Base-by-base conservation (phyloP, 345 rosid genomes). In the Rhizophora mangle region DNA sequence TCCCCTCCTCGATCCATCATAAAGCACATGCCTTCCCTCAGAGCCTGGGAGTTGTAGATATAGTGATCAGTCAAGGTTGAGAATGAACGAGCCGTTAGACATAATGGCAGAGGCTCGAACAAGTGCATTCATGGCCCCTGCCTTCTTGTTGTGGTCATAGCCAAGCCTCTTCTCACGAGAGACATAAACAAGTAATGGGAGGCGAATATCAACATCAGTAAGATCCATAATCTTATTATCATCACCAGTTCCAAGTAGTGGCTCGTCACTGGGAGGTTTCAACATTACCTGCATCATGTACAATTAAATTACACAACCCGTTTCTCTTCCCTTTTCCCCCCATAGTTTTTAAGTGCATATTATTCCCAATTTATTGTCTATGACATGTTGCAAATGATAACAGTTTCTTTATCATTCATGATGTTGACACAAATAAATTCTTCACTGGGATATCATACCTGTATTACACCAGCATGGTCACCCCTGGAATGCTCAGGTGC, bases 1-100 rank as follows among this genome's bases (percentile, higher is more conserved):
- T 94, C 98, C 26, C 98, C 98, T 31, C 98, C 98, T 79, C 97
- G 75, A 70, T 94, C 98, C 97, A 94, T 86, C 98, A 94, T 94
- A 83, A 94, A 94, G 79, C 98, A 94, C 96, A 94, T 94, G 54
- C 98, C 98, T 84, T 94, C 98, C 76, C 96, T 88, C 83, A 94
- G 47, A 8, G 97, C 97, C 81, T 82, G 85, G 36, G 97, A 94
- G 78, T 94, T 91, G 88, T 91, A 94, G 71, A 94, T 89, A 78
- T 94, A 94, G 82, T 94, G 98, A 64, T 94, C 98, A 94, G 68
- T 94, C 98, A 49, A 94, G 98, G 85, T 94, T 94, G 73, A 94
- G 91, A 69, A 92, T 94, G 80, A 94, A 94, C 4, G 98, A 87
- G 51, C 98, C 97, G 68, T 94, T 94, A 15, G 97, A 94, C 98